Evolutionary conservation across 1,139 yeast species (phyloP).

Genomic region (Saccharomyces hybrid): DNA sequence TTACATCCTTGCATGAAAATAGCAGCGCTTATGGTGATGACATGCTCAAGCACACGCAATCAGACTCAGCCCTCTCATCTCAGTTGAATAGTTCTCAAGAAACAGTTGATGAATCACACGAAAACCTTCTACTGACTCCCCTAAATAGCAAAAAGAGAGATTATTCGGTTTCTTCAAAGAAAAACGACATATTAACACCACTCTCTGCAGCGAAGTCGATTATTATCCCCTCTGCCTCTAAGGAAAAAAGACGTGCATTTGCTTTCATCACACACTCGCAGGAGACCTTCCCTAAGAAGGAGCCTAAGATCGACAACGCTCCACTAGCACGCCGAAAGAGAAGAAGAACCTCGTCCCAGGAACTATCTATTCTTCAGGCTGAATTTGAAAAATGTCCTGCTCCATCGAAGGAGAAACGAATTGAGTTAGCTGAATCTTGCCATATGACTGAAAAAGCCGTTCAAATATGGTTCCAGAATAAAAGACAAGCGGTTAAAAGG

Average conservation of each 20-base stretch:
- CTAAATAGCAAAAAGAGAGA: not conserved
- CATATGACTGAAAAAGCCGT: conserved; percentile 94
- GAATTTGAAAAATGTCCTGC: conserved; percentile 74
- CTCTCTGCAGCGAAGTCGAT: conserved; percentile 24
- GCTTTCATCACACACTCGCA: conserved; percentile 92
- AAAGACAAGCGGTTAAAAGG: conserved; percentile 22
- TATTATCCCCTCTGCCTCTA: conserved; percentile 18
- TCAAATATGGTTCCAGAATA: conserved; percentile 97
- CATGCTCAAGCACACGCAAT: not conserved
- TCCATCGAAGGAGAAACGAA: conserved; percentile 70
- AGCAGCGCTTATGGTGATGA: not conserved
- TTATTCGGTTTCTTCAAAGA: conserved; percentile 1
- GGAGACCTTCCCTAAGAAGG: conserved; percentile 73
- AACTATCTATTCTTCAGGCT: conserved; percentile 66
- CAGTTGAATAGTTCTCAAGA: not conserved
- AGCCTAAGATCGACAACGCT: conserved; percentile 82
- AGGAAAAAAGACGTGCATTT: conserved; percentile 44
- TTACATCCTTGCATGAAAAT: conserved; percentile 2
- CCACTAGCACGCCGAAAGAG: conserved; percentile 88
- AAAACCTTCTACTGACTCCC: not conserved
- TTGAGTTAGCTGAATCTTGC: conserved; percentile 68
- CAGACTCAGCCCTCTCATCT: not conserved
- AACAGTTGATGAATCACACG: not conserved
- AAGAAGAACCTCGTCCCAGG: conserved; percentile 88
- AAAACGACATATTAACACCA: conserved; percentile 19